Base-by-base conservation (phyloP, 2,329 filamentous ascomycete species). In the Hymenoscyphus fraxineus region DNA sequence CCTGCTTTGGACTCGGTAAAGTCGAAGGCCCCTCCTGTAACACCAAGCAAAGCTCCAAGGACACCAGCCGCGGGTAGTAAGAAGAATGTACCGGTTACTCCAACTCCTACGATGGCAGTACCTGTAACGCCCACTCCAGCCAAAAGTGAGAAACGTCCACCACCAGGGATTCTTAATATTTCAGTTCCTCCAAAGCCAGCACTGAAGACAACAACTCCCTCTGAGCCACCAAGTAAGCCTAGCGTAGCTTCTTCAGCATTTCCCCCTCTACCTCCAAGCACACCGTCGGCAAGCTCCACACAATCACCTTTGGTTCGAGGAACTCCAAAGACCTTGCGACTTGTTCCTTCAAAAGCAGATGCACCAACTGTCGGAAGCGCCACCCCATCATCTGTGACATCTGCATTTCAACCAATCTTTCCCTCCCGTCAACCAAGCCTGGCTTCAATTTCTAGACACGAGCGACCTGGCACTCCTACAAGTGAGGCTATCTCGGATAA, bases 401-500 rank as follows among this genome's bases (percentile, higher is more conserved):
- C 78, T 60, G 66, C 77, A 16, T 74, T 78, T 38, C 69, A 80
- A 58, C 74, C 76, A 27, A 71, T 73, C 6, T 79, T 79, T 61
- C 70, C 81, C 7, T 82, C 81, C 22, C 78, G 83, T 32, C 80
- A 85, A 71, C 79, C 80, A 6, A 84, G 80, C 65, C 77, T 82
- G 55, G 78, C 78, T 32, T 84, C 79, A 15, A 76, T 81, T 54
- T 79, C 73, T 31, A 72, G 72, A 61, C 66, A 75, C 40, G 78
- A 88, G 64, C 80, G 84, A 6, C 89, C 91, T n/a, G 87, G 86
- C 35, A 93, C 90, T 0, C 90, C 91, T 0, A 84, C 80, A 1
- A 93, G 89, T 72, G 91, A 93, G 72, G 80, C 86, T 63, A 81
- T 91, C 41, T 92, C 89, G n/a, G 91, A 94, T 73, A 91, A 85